Conservation (phyloP, 805 yeast species). For the Pichia rugopelliculosa region DNA sequence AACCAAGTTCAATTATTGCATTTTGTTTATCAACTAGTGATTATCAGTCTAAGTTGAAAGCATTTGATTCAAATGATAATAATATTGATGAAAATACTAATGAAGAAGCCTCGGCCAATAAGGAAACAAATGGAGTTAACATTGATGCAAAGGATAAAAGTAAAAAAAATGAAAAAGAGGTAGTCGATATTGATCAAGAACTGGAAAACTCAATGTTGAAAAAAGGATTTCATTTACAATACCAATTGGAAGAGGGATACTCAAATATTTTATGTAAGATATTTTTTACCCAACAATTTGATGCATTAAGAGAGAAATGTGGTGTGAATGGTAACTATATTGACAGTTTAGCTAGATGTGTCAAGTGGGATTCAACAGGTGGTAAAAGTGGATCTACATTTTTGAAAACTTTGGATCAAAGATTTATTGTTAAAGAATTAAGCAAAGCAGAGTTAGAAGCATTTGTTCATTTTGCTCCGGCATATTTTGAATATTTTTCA, state of each 20-base stretch:
- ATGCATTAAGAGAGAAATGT: conserved; percentile 83
- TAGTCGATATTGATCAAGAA: conserved; percentile 2
- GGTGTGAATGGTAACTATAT: conserved; percentile 68
- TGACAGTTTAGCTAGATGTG: conserved; percentile 86
- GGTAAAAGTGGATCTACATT: conserved; percentile 96
- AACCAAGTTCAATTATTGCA: conserved; percentile 90
- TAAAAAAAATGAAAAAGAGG: not conserved
- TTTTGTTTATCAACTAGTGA: conserved; percentile 85
- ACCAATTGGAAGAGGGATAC: conserved; percentile 82
- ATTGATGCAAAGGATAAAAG: not conserved
- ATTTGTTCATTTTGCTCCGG: conserved; percentile 91
- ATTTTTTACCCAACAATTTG: conserved; percentile 93
- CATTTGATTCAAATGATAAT: not conserved
- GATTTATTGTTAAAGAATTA: conserved; percentile 83
- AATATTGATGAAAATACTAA: not conserved
- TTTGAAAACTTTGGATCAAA: conserved; percentile 82
- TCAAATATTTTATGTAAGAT: conserved; percentile 86
- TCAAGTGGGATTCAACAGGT: conserved; percentile 93
- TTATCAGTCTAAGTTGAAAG: conserved; percentile 41
- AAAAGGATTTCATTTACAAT: conserved; percentile 83
- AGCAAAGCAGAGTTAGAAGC: conserved; percentile 87
- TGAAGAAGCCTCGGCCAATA: not conserved
- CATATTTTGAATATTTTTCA: conserved; percentile 91
- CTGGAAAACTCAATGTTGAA: conserved; percentile 70
- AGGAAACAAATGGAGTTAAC: not conserved